These are phyloP conservation scores for Gracilariopsis chorda DNA, from an alignment of 23 red algal genomes.

Conservation along the genomic window DNA sequence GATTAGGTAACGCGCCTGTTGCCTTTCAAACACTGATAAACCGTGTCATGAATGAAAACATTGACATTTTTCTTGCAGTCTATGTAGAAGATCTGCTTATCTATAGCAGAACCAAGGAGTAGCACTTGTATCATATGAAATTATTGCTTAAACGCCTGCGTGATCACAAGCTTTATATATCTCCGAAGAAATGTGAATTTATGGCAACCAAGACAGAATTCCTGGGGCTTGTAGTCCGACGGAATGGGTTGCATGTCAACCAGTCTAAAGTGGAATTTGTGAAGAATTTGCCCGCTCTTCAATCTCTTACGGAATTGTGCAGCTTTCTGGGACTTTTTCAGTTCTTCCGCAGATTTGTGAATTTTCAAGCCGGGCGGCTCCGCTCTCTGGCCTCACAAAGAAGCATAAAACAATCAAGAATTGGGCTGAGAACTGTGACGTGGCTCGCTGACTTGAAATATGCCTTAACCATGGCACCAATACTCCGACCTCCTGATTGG, in stretches of 20 bases:
- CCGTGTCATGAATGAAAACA: neutral
- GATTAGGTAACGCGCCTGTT: neutral
- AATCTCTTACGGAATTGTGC: neutral
- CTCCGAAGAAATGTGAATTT: neutral
- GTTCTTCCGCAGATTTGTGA: neutral
- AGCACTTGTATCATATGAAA: neutral
- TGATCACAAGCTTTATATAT: neutral
- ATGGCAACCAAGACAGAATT: neutral
- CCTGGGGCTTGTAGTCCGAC: neutral
- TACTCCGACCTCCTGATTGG: neutral
- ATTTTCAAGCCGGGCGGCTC: neutral
- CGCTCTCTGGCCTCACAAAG: neutral
- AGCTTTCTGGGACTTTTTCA: neutral
- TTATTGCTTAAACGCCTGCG: neutral
- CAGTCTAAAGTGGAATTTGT: neutral
- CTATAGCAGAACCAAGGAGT: neutral
- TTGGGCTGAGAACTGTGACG: neutral
- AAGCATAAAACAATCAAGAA: neutral
- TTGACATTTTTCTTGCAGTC: neutral
- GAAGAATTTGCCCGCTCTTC: neutral
- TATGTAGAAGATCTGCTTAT: neutral
- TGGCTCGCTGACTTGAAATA: neutral
- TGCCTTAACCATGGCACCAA: neutral
- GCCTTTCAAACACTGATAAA: neutral
- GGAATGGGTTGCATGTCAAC: neutral